phyloP scores from a whole-genome alignment of 768 basidiomycete species.

The Pleurotus pulmonarius region DNA sequence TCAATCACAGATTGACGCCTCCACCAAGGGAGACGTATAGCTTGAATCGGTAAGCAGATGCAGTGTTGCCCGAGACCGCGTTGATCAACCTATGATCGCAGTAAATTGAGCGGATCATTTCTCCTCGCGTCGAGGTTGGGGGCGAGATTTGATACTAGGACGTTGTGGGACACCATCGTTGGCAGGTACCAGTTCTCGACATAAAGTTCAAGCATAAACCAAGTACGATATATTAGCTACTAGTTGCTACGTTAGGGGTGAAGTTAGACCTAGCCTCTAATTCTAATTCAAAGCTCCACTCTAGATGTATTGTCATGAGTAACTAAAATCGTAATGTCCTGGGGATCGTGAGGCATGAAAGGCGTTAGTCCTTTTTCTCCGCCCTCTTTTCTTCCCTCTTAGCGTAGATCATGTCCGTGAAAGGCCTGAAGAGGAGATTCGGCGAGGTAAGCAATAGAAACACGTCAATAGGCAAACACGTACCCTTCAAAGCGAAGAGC shows the following conservation, averaged over 20 bases:
- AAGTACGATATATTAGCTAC: no score
- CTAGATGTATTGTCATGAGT: constrained; percentile 1
- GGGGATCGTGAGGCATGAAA: neutral
- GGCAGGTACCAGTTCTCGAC: constrained; percentile 30
- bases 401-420: constrained; percentile 81
- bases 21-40: constrained; percentile 95
- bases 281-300: constrained; percentile 3
- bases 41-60: constrained; percentile 65
- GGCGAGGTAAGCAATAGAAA: neutral
- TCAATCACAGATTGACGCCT: constrained; percentile 82
- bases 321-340: neutral
- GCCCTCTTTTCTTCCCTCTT: constrained; percentile 47
- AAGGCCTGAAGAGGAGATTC: constrained; percentile 43
- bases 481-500: constrained; percentile 91
- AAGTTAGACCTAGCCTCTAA: constrained; percentile 3
- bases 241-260: neutral
- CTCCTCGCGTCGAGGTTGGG: constrained; percentile 72
- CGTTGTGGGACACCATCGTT: constrained; percentile 72
- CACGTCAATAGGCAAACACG: constrained; percentile 22
- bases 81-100: constrained; percentile 18
- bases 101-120: constrained; percentile 83
- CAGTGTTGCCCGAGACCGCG: neutral
- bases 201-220: neutral
- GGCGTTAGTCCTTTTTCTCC: constrained; percentile 14
- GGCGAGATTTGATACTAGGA: constrained; percentile 69